Percentiles rank a stretch among this genome's conserved stretches.
Conservation (phyloP, 345 rosid genomes). For the Rhodamnia rubescens region DNA sequence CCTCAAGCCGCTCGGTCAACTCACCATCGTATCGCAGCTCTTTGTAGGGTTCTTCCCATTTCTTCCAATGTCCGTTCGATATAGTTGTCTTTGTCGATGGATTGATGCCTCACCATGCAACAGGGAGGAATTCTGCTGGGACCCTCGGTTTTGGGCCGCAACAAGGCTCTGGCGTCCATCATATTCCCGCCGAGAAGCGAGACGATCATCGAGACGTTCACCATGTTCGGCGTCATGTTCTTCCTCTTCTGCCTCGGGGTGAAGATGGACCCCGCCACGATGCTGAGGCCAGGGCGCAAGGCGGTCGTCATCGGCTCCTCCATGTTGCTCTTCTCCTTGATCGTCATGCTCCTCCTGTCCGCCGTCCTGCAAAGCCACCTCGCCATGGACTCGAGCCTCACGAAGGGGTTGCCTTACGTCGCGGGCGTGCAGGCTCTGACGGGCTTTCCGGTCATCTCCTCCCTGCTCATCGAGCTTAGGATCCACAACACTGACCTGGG, state of each 20-base stretch:
- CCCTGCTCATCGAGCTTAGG: constrained; percentile 23
- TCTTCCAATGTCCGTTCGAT: neutral
- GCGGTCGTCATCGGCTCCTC: constrained; percentile 9
- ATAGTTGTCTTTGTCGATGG: neutral
- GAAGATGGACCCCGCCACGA: constrained; percentile 12
- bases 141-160: constrained; percentile 15
- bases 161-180: neutral
- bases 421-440: constrained; percentile 12
- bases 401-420: neutral
- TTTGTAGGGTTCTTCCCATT: constrained; percentile 5
- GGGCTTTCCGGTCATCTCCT: constrained; percentile 18
- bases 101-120: neutral
- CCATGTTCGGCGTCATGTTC: constrained; percentile 8
- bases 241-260: constrained; percentile 19
- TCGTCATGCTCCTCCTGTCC: neutral
- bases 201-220: neutral
- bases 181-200: constrained; percentile 13
- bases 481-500: constrained; percentile 29
- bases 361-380: neutral
- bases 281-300: constrained; percentile 8
- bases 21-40: constrained; percentile 11
- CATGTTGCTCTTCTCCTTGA: neutral
- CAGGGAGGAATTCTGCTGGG: constrained; percentile 30
- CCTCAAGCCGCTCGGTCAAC: constrained; percentile 12
- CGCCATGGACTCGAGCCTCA: neutral